These are phyloP conservation scores for Serpula lacrymans DNA, from an alignment of 768 basidiomycete genomes.

Conservation along the genomic window DNA sequence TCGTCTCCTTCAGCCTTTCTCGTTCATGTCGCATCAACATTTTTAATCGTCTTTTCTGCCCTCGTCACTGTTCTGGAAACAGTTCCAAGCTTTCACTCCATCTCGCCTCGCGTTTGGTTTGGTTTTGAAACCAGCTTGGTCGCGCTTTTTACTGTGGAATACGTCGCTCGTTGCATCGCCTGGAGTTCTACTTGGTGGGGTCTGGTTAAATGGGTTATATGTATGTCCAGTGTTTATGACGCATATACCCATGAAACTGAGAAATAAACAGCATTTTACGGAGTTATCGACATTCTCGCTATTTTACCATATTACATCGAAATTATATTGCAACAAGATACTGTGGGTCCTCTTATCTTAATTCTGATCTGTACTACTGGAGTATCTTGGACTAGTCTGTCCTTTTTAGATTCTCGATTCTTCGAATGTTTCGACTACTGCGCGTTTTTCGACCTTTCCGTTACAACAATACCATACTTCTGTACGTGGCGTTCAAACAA, in stretches of 20 bases:
- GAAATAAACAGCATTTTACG: constrained; percentile 63
- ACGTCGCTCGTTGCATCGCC: constrained; percentile 67
- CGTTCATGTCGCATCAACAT: constrained; percentile 67
- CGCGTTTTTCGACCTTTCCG: constrained; percentile 90
- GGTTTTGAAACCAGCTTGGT: constrained; percentile 85
- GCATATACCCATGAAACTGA: constrained; percentile 8
- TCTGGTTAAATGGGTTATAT: constrained; percentile 70
- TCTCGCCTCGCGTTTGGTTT: constrained; percentile 74
- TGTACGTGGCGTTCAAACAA: constrained; percentile 44
- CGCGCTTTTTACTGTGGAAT: constrained; percentile 84
- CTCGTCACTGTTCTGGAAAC: constrained; percentile 78
- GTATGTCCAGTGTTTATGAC: constrained; percentile 15
- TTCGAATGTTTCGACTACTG: constrained; percentile 84
- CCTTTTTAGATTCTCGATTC: constrained; percentile 86
- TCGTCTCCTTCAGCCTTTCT: constrained; percentile 75
- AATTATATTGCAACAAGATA: constrained; percentile 79
- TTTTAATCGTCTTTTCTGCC: constrained; percentile 71
- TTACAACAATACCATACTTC: constrained; percentile 76
- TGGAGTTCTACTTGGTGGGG: constrained; percentile 67
- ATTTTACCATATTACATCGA: constrained; percentile 91
- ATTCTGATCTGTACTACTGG: not conserved
- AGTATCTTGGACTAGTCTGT: constrained; percentile 53
- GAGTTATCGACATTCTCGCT: constrained; percentile 80
- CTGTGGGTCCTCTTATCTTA: constrained; percentile 44
- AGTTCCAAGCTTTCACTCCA: constrained; percentile 69